Percentiles rank a stretch among this genome's conserved stretches.
These are phyloP conservation scores for Cladophialophora yegresii DNA, from an alignment of 2,329 filamentous ascomycete species.

Conservation along the genomic window DNA sequence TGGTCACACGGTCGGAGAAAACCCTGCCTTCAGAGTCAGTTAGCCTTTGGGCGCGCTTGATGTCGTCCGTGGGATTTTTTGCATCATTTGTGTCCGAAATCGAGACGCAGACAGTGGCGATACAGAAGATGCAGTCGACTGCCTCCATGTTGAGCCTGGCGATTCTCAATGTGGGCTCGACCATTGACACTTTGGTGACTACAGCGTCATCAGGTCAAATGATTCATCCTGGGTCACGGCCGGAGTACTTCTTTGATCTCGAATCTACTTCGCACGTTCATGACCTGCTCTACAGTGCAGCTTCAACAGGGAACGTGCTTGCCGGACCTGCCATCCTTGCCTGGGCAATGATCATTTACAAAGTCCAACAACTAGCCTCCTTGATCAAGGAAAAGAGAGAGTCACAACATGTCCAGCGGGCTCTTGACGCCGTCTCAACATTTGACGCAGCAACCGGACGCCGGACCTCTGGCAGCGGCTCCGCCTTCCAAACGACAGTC, in stretches of 20 bases:
- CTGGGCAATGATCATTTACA: conserved; percentile 76
- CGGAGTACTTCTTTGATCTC: conserved; percentile 59
- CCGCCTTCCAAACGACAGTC: conserved; percentile 44
- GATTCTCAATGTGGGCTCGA: conserved; percentile 27
- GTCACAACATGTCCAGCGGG: conserved; percentile 46
- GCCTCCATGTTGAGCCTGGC: conserved; percentile 22
- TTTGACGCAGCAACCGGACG: conserved; percentile 35
- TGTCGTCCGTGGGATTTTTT: conserved; percentile 49
- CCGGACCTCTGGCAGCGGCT: conserved; percentile 35
- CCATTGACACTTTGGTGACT: conserved; percentile 23
- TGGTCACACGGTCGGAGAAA: conserved; percentile 10
- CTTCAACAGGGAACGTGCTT: conserved; percentile 58
- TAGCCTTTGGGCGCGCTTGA: conserved; percentile 72
- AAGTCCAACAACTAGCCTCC: conserved; percentile 66
- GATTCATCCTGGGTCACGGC: conserved; percentile 7
- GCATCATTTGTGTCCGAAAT: conserved; percentile 27
- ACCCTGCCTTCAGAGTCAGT: conserved; percentile 56
- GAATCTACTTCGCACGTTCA: conserved; percentile 73
- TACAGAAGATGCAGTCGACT: conserved; percentile 24
- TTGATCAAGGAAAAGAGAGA: conserved; percentile 60
- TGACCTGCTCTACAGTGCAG: conserved; percentile 65
- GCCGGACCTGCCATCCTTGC: conserved; percentile 75
- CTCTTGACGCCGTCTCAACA: conserved; percentile 46
- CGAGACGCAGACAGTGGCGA: conserved; percentile 19
- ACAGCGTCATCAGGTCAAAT: conserved; percentile 20